These are phyloP conservation scores for Saturnispora saitoi DNA, from an alignment of 805 yeast genomes.

Conservation along the genomic window DNA sequence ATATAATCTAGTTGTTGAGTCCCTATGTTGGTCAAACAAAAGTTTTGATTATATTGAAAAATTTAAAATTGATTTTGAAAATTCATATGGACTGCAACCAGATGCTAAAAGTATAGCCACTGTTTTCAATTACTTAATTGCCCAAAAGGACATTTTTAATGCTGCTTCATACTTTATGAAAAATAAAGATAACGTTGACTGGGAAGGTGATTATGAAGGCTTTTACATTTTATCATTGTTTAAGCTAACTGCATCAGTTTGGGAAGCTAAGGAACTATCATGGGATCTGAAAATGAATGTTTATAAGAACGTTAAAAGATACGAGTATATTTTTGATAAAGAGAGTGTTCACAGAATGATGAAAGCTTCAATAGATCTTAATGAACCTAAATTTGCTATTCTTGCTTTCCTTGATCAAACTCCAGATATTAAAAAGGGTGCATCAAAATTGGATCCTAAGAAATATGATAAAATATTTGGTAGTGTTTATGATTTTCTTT, in stretches of 20 bases:
- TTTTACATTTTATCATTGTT: slow-evolving; percentile 23
- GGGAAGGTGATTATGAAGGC: slow-evolving; percentile 32
- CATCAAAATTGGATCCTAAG: slow-evolving; percentile 18
- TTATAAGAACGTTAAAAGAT: slow-evolving; percentile 36
- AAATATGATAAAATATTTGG: slow-evolving; percentile 18
- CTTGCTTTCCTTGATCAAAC: slow-evolving; percentile 15
- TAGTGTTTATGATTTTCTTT: slow-evolving; percentile 10
- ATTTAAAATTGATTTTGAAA: slow-evolving; percentile 25
- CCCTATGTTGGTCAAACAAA: slow-evolving; percentile 24
- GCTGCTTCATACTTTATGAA: slow-evolving; percentile 10
- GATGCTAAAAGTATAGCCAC: slow-evolving; percentile 31
- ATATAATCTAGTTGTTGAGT: slow-evolving; percentile 21
- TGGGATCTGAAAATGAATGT: slow-evolving; percentile 21
- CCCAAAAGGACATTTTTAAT: slow-evolving; percentile 2
- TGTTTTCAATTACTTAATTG: slow-evolving; percentile 25
- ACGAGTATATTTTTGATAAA: slow-evolving; percentile 31
- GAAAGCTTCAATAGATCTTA: slow-evolving; percentile 11
- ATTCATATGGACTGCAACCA: slow-evolving; percentile 24
- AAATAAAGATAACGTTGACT: slow-evolving; percentile 32
- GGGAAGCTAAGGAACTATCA: slow-evolving; percentile 15
- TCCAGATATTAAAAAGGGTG: slow-evolving; percentile 28
- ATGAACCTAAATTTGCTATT: slow-evolving; percentile 12
- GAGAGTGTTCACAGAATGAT: slow-evolving; percentile 33
- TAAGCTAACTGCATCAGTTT: slow-evolving; percentile 18
- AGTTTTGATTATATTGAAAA: slow-evolving; percentile 20